phyloP scores from a whole-genome alignment of 2,329 filamentous ascomycete species.

The Thielaviopsis cerberus region DNA sequence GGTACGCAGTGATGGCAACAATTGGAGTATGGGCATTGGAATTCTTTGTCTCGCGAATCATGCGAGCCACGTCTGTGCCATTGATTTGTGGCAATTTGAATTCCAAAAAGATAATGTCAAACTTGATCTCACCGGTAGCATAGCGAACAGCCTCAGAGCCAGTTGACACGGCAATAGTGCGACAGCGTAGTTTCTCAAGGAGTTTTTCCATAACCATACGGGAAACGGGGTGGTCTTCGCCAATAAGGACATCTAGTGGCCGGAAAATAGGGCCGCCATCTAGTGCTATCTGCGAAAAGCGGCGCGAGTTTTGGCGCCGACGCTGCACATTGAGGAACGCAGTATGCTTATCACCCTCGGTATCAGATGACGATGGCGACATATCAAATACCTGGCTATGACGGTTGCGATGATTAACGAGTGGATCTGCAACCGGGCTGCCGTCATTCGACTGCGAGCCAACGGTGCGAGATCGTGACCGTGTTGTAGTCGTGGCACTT shows the following conservation, averaged over 20 bases:
- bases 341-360: conserved; percentile 82
- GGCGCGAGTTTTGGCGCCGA: conserved; percentile 82
- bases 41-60: conserved; percentile 95
- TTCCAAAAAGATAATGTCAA: conserved; percentile 96
- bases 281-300: conserved; percentile 78
- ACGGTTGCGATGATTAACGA: conserved; percentile 65
- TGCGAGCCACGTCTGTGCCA: conserved; percentile 84
- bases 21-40: conserved; percentile 88
- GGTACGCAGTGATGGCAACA: conserved; percentile 86
- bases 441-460: conserved; percentile 92
- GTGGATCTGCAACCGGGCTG: conserved; percentile 52
- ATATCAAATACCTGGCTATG: conserved; percentile 90
- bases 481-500: conserved; percentile 38
- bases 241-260: conserved; percentile 83
- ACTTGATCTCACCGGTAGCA: conserved; percentile 92
- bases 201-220: conserved; percentile 98
- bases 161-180: conserved; percentile 78
- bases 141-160: conserved; percentile 84
- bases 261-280: conserved; percentile 68
- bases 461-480: conserved; percentile 76
- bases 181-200: conserved; percentile 82
- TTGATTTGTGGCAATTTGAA: conserved; percentile 90
- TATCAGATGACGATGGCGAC: conserved; percentile 93
- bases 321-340: conserved; percentile 81
- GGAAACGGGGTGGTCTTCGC: conserved; percentile 92